These are phyloP conservation scores for Henckelia pumila DNA, from an alignment of 257 asterid species.

Conservation along the genomic window DNA sequence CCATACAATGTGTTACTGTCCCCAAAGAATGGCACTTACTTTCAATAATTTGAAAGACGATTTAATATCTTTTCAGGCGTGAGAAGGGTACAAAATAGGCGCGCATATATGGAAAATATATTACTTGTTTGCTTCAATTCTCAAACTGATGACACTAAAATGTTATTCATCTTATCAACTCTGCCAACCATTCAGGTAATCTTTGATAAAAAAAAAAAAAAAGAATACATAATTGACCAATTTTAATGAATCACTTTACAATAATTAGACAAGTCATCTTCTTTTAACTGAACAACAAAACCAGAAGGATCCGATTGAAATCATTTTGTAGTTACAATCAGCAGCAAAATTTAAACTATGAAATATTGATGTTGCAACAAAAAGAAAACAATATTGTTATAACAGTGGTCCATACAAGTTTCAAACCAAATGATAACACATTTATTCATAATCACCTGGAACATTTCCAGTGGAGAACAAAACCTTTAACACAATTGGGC, in stretches of 20 bases:
- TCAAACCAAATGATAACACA: background rate
- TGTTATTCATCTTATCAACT: background rate
- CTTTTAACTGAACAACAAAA: background rate
- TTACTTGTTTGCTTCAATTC: background rate
- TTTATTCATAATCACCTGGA: conserved; percentile 49
- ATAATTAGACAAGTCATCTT: background rate
- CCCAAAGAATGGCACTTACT: background rate
- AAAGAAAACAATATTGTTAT: background rate
- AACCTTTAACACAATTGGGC: conserved; percentile 41
- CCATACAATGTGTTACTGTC: background rate
- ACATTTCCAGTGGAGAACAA: conserved; percentile 54
- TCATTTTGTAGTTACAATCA: background rate
- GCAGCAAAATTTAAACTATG: background rate
- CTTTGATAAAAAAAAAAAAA: background rate
- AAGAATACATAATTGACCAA: background rate
- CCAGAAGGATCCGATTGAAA: conserved; percentile 4
- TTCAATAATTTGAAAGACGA: background rate
- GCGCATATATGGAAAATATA: too few species aligned
- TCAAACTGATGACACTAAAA: background rate
- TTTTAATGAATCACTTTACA: conserved; percentile 10
- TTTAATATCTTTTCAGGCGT: background rate
- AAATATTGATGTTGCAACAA: background rate
- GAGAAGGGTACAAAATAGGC: background rate
- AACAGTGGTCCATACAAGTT: background rate
- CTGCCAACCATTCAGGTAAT: background rate